phyloP scores from a whole-genome alignment of 441 rosid species.

The Brassica balearica region DNA sequence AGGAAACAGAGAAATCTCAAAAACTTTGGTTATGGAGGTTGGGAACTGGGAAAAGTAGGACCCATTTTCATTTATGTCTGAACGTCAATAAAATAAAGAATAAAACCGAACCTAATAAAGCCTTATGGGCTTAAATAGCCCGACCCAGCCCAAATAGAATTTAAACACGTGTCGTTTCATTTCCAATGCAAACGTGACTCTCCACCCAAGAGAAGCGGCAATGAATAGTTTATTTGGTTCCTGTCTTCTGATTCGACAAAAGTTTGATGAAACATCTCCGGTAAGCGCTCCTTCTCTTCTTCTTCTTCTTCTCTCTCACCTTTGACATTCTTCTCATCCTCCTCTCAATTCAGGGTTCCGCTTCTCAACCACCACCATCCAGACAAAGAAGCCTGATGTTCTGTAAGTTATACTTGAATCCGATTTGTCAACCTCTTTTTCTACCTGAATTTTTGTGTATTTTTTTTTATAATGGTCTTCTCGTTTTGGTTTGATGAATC shows the following conservation, averaged over 20 bases:
- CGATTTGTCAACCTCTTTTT: slow-evolving; percentile 3
- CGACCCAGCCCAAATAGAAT: slow-evolving; percentile 24
- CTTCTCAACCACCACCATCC: neutral
- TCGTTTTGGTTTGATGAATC: slow-evolving; percentile 6
- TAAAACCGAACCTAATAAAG: neutral
- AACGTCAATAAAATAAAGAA: neutral
- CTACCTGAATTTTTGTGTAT: neutral
- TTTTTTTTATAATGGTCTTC: neutral
- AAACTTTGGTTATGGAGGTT: slow-evolving; percentile 36
- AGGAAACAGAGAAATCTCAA: slow-evolving; percentile 39
- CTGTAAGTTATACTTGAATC: slow-evolving; percentile 36
- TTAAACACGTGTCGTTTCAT: slow-evolving; percentile 27
- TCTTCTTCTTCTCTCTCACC: slow-evolving; percentile 4
- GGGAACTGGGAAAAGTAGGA: slow-evolving; percentile 39
- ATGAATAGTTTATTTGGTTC: neutral
- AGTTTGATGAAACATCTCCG: neutral
- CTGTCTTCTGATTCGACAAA: neutral
- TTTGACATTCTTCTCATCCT: slow-evolving; percentile 7
- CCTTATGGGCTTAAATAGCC: slow-evolving; percentile 24
- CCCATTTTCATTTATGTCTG: slow-evolving; percentile 16
- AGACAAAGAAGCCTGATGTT: neutral
- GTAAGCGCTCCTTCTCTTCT: neutral
- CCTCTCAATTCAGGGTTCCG: slow-evolving; percentile 6
- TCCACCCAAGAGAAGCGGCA: slow-evolving; percentile 23
- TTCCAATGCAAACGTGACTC: slow-evolving; percentile 12